Conservation (phyloP, 257 asterid species). For the Solanum arcanum region DNA sequence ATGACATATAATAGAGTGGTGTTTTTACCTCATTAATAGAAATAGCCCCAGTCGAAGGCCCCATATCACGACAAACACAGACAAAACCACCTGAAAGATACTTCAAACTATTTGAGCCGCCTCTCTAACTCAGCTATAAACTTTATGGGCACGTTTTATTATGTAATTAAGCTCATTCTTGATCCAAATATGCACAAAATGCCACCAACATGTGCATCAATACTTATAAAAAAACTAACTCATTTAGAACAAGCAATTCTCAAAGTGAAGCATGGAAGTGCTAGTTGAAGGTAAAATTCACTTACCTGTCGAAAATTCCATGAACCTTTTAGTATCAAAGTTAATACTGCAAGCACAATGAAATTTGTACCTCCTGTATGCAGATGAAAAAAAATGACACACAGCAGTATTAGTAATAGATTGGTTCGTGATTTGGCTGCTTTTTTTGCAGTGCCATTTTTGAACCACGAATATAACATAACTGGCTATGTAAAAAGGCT, state of each 20-base stretch:
- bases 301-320: conserved; percentile 89
- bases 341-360: conserved; percentile 63
- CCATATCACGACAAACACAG: conserved; percentile 70
- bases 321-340: conserved; percentile 77
- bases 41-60: conserved; percentile 87
- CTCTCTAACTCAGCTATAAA: not conserved
- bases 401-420: not conserved
- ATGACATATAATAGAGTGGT: not conserved
- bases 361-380: conserved; percentile 82
- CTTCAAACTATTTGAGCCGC: not conserved
- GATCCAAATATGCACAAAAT: not conserved
- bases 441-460: not conserved
- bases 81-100: conserved; percentile 57
- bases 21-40: conserved; percentile 69
- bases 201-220: not conserved
- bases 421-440: not conserved
- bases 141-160: not conserved
- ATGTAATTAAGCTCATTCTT: not conserved
- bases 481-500: not conserved
- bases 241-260: not conserved
- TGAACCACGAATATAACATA: not conserved
- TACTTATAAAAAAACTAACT: not conserved
- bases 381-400: not conserved
- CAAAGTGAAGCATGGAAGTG: not conserved
- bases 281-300: not conserved